These are phyloP conservation scores for Moringa oleifera DNA, from an alignment of 345 rosid genomes.

Conservation along the genomic window DNA sequence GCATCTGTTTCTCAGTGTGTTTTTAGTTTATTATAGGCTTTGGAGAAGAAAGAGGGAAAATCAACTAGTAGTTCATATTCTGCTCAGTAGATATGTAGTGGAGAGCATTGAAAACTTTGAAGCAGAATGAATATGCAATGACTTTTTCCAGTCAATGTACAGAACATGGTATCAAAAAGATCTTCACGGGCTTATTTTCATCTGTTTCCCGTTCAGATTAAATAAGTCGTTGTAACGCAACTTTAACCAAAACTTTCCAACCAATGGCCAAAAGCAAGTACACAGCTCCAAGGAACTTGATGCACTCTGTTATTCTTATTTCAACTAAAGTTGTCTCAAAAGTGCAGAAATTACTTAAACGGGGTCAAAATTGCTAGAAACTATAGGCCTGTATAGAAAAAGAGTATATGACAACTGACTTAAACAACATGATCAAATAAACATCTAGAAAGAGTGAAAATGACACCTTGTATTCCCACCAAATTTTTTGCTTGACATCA, in stretches of 20 bases:
- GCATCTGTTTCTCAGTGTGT: no score
- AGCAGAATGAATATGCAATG: not conserved
- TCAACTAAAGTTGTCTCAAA: not conserved
- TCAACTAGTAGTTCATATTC: not conserved
- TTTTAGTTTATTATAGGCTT: no score
- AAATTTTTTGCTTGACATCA: constrained; percentile 74
- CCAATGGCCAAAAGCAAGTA: no score
- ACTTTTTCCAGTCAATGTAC: not conserved
- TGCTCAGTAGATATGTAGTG: not conserved
- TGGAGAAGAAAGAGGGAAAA: not conserved
- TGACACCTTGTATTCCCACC: constrained; percentile 90
- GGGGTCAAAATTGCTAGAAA: not conserved
- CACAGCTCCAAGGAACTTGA: not conserved
- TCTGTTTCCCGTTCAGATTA: no score
- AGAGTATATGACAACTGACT: not conserved
- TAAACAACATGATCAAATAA: not conserved
- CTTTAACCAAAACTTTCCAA: no score
- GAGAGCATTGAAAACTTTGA: no score
- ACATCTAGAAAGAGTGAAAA: not conserved
- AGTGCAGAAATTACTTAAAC: not conserved
- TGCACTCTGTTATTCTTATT: not conserved
- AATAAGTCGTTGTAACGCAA: no score
- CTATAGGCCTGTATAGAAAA: not conserved
- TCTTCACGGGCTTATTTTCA: no score
- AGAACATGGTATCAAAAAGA: not conserved